phyloP scores from a whole-genome alignment of 257 asterid genomes.

The Leonotis leonurus region DNA sequence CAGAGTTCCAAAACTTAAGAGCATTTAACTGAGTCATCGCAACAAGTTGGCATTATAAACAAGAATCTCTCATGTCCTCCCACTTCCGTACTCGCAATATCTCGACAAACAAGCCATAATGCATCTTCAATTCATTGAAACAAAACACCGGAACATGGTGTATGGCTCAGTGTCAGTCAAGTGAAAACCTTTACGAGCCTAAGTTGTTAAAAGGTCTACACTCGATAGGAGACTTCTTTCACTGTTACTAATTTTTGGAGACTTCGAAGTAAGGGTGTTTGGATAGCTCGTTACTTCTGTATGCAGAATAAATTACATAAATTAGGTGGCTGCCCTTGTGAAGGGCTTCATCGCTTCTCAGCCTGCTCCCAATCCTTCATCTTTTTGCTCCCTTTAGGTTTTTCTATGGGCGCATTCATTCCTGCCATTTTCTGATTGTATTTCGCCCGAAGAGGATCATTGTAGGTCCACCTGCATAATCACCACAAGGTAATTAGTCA shows the following conservation, averaged over 20 bases:
- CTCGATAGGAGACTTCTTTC: too few relatives aligned
- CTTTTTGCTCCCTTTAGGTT: constrained; percentile 93
- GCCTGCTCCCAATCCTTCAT: constrained; percentile 92
- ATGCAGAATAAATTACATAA: not conserved
- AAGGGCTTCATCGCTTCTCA: constrained; percentile 29
- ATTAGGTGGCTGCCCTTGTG: not conserved
- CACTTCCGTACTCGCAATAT: too few relatives aligned
- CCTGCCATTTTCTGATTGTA: constrained; percentile 95
- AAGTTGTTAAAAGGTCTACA: not conserved
- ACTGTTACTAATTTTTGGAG: too few relatives aligned
- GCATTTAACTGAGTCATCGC: too few relatives aligned
- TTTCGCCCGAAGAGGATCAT: constrained; percentile 75
- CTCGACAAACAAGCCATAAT: too few relatives aligned
- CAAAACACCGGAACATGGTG: not conserved
- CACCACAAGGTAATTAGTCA: constrained; percentile 6
- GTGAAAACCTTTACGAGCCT: not conserved
- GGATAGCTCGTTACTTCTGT: not conserved
- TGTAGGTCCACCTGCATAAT: constrained; percentile 83
- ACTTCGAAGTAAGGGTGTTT: not conserved
- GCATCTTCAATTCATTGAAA: not conserved
- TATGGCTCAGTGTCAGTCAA: not conserved
- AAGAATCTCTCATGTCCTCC: too few relatives aligned
- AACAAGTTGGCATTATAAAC: too few relatives aligned
- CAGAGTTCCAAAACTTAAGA: too few relatives aligned
- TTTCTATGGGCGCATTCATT: constrained; percentile 68